These are phyloP conservation scores for Beauveria australis DNA, from an alignment of 2,329 filamentous ascomycete genomes.

Conservation along the genomic window DNA sequence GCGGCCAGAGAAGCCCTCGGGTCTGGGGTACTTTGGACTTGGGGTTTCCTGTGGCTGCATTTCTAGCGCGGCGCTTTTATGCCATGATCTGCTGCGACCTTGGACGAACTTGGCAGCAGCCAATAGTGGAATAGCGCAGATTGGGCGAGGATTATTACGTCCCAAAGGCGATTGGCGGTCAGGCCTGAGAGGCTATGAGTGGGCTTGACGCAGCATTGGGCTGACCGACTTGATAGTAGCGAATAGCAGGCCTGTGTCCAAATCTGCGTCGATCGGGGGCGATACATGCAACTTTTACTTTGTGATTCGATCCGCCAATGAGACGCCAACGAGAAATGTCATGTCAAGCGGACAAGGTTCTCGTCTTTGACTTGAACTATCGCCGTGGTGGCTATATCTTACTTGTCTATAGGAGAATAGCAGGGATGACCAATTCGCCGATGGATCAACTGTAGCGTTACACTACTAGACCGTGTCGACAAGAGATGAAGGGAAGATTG, in stretches of 20 bases:
- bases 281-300: neutral
- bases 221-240: neutral
- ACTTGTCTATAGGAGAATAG: neutral
- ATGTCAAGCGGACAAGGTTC: neutral
- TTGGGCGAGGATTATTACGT: neutral
- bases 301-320: neutral
- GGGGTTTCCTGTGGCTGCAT: conserved; percentile 1
- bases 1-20: neutral
- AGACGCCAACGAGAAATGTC: neutral
- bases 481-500: neutral
- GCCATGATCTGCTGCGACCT: neutral
- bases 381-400: neutral
- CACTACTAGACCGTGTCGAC: neutral
- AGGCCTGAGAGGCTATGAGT: neutral
- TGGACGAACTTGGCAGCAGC: neutral
- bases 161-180: neutral
- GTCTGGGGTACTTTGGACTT: no score
- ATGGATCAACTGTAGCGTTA: neutral
- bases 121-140: neutral
- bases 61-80: neutral
- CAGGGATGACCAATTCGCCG: neutral
- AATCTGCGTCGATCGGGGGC: neutral
- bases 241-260: neutral
- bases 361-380: neutral
- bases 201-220: neutral